Evolutionary conservation across 306 rosid genomes (phyloP), one percentile per base, ranked within the genome.

Genomic region (Vicia faba): DNA sequence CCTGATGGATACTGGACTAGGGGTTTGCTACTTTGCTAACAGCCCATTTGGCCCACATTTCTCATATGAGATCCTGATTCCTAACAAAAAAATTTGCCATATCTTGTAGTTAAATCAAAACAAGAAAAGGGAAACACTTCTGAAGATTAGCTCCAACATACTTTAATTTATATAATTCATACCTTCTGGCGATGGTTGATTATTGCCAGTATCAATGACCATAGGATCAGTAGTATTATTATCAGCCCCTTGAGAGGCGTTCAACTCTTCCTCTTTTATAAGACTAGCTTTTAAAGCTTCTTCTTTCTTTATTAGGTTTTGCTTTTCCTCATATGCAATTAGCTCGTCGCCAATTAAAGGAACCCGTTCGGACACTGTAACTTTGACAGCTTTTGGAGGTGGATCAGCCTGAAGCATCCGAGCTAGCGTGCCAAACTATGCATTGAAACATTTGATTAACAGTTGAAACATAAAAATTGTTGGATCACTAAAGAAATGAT

Each of bases 361-460:
- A 78, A 93, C 93, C 68, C 97, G 90, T 85, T 84, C 86, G 74
- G 99, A 93, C 86, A 93, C 82, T 9, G 83, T 75, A 56, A 93
- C 95, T 76, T 93, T 93, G 79, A 90, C 99, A 69, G 99, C 99
- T 83, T 93, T 93, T 68, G 99, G 99, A 71, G 99, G 96, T 8
- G 97, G 99, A 75, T 88, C 97, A 53, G 96, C 91, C 74, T 93
- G 99, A 75, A 93, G 99, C 85, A 90, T 88, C 59, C 91, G 99
- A 74, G 97, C 99, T 83, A 90, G 85, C 2, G 97, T 86, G 68
- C 86, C 96, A 81, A 83, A 93, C 99, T 92, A 74, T 20, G 28
- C 58, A 41, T 51, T 50, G 75, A 63, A 62, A 75, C n/a, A 56
- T 57, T 50, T 15, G 28, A 55, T 38, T 64, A 68, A 68, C 39